Percentiles rank a stretch among this genome's conserved stretches.
Evolutionary conservation across 2,329 filamentous ascomycete species (phyloP).

Genomic region (Colletotrichum incanum): DNA sequence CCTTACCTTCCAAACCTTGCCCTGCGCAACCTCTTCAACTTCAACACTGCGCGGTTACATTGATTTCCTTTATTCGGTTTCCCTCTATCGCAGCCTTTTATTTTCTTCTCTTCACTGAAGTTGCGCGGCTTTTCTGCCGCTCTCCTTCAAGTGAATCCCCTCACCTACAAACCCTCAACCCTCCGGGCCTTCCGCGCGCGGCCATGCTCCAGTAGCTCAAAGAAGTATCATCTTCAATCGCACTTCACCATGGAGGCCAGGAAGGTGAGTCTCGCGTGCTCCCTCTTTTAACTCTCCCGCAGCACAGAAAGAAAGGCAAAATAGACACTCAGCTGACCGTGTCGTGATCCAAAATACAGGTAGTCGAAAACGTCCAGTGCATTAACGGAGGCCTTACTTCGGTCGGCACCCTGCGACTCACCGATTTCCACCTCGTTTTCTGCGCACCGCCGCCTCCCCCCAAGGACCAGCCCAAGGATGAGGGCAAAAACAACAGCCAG

Average conservation of each 20-base stretch:
- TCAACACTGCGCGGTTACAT: slow-evolving; percentile 14
- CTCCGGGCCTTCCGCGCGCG: slow-evolving; percentile 31
- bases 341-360: slow-evolving; percentile 49
- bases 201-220: slow-evolving; percentile 41
- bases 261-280: slow-evolving; percentile 53
- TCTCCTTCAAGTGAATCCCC: slow-evolving; percentile 30
- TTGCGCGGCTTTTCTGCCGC: slow-evolving; percentile 30
- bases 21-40: slow-evolving; percentile 16
- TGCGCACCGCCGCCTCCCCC: slow-evolving; percentile 58
- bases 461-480: slow-evolving; percentile 44
- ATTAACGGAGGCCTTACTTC: slow-evolving; percentile 72
- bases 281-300: background rate
- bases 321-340: slow-evolving; percentile 43
- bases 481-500: slow-evolving; percentile 12
- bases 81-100: background rate
- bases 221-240: slow-evolving; percentile 37
- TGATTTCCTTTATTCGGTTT: background rate
- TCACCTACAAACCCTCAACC: slow-evolving; percentile 12
- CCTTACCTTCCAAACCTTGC: slow-evolving; percentile 29
- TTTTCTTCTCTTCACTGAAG: slow-evolving; percentile 14
- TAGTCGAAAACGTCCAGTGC: slow-evolving; percentile 73
- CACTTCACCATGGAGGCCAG: slow-evolving; percentile 56
- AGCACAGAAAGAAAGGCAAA: background rate
- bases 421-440: slow-evolving; percentile 74
- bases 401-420: slow-evolving; percentile 72